Percentiles rank a stretch among this genome's conserved stretches.
These are phyloP conservation scores for Spathaspora passalidarum DNA, from an alignment of 805 yeast genomes.

Conservation along the genomic window DNA sequence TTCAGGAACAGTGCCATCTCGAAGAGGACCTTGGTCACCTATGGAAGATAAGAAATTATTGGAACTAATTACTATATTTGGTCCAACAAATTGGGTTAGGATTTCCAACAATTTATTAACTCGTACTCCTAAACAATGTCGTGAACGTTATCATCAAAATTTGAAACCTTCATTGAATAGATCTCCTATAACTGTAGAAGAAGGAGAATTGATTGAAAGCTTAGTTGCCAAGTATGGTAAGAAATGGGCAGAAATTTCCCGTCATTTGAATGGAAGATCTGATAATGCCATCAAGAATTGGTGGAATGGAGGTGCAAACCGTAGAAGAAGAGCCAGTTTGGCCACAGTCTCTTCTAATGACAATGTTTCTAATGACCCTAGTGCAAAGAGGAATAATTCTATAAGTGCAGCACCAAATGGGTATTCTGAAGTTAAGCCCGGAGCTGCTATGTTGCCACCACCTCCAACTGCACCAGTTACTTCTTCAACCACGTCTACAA, in stretches of 20 bases:
- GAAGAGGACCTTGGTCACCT: slow-evolving; percentile 89
- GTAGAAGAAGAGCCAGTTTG: slow-evolving; percentile 53
- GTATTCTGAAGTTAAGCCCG: not conserved
- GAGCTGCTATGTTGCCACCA: slow-evolving; percentile 4
- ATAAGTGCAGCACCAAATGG: not conserved
- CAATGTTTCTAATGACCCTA: not conserved
- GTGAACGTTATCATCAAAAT: slow-evolving; percentile 90
- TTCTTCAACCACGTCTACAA: not conserved
- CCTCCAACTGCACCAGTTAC: slow-evolving; percentile 9
- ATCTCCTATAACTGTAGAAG: slow-evolving; percentile 79
- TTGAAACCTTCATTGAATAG: slow-evolving; percentile 80
- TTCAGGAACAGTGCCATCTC: slow-evolving; percentile 14
- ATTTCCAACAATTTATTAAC: slow-evolving; percentile 71
- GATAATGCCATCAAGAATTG: slow-evolving; percentile 92
- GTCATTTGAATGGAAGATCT: slow-evolving; percentile 82
- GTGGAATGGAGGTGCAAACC: slow-evolving; percentile 95
- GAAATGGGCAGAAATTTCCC: slow-evolving; percentile 90
- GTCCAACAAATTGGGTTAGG: slow-evolving; percentile 87
- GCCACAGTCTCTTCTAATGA: not conserved
- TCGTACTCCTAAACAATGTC: slow-evolving; percentile 86
- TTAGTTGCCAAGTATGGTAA: slow-evolving; percentile 79
- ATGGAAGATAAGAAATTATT: slow-evolving; percentile 74
- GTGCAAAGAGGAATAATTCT: not conserved
- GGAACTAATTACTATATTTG: slow-evolving; percentile 64
- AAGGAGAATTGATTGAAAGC: slow-evolving; percentile 76